Evolutionary conservation across 495 filamentous ascomycete genomes (phyloP).

Genomic region (Podospora australis): DNA sequence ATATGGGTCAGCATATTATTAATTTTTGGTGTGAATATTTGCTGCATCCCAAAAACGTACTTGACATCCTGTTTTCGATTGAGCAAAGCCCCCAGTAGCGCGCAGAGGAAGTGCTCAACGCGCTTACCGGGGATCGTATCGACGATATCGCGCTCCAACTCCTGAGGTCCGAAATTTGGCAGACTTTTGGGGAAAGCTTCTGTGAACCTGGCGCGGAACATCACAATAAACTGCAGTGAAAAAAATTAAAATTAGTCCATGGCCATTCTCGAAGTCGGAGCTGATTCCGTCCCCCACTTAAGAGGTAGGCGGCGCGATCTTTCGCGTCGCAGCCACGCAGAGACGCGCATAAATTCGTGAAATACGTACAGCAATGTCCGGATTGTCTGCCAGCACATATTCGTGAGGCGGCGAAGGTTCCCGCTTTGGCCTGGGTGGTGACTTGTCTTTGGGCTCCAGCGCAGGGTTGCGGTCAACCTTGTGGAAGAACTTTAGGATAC

Average conservation of each 20-base stretch:
- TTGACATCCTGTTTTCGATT: constrained; percentile 98
- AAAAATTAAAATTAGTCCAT: constrained; percentile 27
- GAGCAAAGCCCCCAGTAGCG: constrained; percentile 75
- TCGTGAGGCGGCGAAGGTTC: constrained; percentile 82
- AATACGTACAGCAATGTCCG: constrained; percentile 75
- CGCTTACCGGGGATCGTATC: constrained; percentile 73
- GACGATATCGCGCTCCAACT: constrained; percentile 80
- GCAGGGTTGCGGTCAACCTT: constrained; percentile 38
- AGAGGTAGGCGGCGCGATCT: too few relatives aligned
- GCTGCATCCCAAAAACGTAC: constrained; percentile 50
- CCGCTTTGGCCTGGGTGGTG: constrained; percentile 67
- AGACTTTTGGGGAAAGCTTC: constrained; percentile 82
- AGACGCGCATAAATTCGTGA: constrained; percentile 19
- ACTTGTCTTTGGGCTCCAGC: constrained; percentile 36
- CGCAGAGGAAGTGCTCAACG: constrained; percentile 83
- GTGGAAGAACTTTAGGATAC: constrained; percentile 54
- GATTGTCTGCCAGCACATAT: constrained; percentile 80
- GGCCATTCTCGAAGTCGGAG: too few relatives aligned
- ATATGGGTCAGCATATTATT: constrained; percentile 11
- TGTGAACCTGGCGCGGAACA: constrained; percentile 90
- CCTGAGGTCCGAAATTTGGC: constrained; percentile 85
- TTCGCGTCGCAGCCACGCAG: constrained; percentile 31
- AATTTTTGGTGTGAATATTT: neutral
- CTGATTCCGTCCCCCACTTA: too few relatives aligned
- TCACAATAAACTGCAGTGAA: constrained; percentile 77